Evolutionary conservation across 768 basidiomycete species (phyloP), one percentile per base, ranked within the genome.

Genomic region (Russula lepida): DNA sequence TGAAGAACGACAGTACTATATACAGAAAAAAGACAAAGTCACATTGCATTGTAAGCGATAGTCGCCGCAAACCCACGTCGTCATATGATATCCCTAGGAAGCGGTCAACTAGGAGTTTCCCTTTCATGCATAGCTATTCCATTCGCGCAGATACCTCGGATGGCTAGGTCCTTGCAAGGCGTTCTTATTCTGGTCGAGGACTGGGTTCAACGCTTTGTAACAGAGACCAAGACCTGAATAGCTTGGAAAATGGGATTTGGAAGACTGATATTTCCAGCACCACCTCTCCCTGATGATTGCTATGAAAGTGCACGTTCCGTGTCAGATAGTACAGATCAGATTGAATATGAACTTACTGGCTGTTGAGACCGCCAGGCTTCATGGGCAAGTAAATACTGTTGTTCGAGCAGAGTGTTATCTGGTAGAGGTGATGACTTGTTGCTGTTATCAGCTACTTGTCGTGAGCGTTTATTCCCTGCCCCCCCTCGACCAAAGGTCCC

Each of bases 401-500:
- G 41, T 7, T 58, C 51, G 21, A 13, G 12, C 48, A 32, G 27
- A 28, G 9, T 12, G 12, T 23, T n/a, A 6, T 51, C 55, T 11
- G 6, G n/a, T 30, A 33, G 13, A n/a, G 43, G n/a, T 15, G 32
- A 33, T 21, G 19, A 25, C 17, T 17, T 21, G 28, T 17, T n/a
- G 27, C 13, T 11, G 1, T 17, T n/a, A 8, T 19, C 1, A 32
- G 7, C n/a, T 19, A 15, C 21, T 32, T 17, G 9, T 32, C 27
- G 41, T 23, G 23, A 13, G 44, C 25, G 55, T 6, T 37, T 30
- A 39, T 64, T 64, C 27, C 63, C 63, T 41, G 51, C 46, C 6
- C 63, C 63, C 28, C 63, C 63, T 28, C 63, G 60, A 17, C 63
- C 63, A 25, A 39, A 53, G 33, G 60, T 49, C 12, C 27, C n/a